Conservation (phyloP, 441 rosid genomes). For the Cnidoscolus chayamansa region DNA sequence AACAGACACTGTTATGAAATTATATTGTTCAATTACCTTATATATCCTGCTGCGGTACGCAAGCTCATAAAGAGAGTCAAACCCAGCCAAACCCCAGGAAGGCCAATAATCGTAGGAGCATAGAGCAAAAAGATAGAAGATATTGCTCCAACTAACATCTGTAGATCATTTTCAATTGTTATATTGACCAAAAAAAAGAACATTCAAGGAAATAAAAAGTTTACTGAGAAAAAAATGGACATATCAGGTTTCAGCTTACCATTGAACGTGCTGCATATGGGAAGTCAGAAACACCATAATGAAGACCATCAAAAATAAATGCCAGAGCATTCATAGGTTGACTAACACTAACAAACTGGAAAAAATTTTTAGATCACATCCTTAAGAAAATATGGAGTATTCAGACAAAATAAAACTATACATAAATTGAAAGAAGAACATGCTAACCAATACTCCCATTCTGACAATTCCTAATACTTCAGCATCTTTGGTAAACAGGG, state of each 20-base stretch:
- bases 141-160: conserved; percentile 82
- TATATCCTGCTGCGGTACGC: conserved; percentile 67
- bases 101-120: conserved; percentile 54
- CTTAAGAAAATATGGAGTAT: neutral
- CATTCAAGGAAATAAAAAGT: neutral
- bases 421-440: conserved; percentile 6
- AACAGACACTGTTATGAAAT: neutral
- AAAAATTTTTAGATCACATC: conserved; percentile 13
- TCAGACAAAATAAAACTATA: neutral
- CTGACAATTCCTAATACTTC: conserved; percentile 68
- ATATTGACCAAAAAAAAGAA: conserved; percentile 12
- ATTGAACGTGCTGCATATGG: conserved; percentile 83
- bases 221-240: neutral
- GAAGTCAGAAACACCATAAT: conserved; percentile 93
- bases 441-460: conserved; percentile 74
- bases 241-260: conserved; percentile 38
- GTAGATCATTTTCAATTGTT: conserved; percentile 15
- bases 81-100: conserved; percentile 86
- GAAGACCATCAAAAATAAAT: conserved; percentile 90
- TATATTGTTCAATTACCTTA: conserved; percentile 46
- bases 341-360: conserved; percentile 82
- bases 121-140: conserved; percentile 67
- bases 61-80: conserved; percentile 80
- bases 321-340: conserved; percentile 94
- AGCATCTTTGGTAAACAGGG: conserved; percentile 77